Percentiles rank a stretch among this genome's conserved stretches.
Evolutionary conservation across 805 yeast genomes (phyloP).

Genomic region (Candida maris): DNA sequence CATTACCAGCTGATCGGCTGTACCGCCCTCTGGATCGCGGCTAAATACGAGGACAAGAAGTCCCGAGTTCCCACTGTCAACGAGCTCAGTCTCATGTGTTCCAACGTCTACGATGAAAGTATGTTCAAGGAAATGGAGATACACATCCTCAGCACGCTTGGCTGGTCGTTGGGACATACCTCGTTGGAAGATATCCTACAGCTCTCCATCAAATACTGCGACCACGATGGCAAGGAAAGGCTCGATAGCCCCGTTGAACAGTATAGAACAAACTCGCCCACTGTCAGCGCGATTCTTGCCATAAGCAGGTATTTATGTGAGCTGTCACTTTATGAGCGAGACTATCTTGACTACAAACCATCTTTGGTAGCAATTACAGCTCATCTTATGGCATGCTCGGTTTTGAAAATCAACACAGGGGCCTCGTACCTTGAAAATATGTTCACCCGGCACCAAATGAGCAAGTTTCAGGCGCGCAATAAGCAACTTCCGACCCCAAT

Average conservation of each 20-base stretch:
- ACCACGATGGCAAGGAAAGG: slow-evolving; percentile 31
- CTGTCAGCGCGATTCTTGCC: slow-evolving; percentile 51
- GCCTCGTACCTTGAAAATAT: slow-evolving; percentile 31
- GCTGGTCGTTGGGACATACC: slow-evolving; percentile 43
- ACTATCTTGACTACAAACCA: slow-evolving; percentile 40
- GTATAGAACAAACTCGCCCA: slow-evolving; percentile 31
- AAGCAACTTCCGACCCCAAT: slow-evolving; percentile 24
- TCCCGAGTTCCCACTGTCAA: slow-evolving; percentile 53
- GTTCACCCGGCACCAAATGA: slow-evolving; percentile 11
- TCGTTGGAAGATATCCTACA: slow-evolving; percentile 51
- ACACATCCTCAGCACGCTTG: slow-evolving; percentile 38
- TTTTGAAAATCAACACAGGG: slow-evolving; percentile 47
- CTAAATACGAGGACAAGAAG: slow-evolving; percentile 69
- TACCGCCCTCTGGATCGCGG: slow-evolving; percentile 89
- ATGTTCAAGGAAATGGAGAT: slow-evolving; percentile 47
- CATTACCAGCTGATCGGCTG: slow-evolving; percentile 90
- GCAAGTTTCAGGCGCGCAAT: slow-evolving; percentile 9
- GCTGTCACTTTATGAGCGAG: slow-evolving; percentile 46
- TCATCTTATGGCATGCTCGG: slow-evolving; percentile 51
- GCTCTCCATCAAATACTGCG: slow-evolving; percentile 33
- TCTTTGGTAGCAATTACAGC: slow-evolving; percentile 48
- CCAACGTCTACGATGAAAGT: slow-evolving; percentile 50
- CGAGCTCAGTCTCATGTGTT: slow-evolving; percentile 53
- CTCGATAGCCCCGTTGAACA: slow-evolving; percentile 25
- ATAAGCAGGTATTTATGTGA: slow-evolving; percentile 54